These are phyloP conservation scores for Cladosporium sp. DNA, from an alignment of 2,329 filamentous ascomycete genomes.

Conservation along the genomic window DNA sequence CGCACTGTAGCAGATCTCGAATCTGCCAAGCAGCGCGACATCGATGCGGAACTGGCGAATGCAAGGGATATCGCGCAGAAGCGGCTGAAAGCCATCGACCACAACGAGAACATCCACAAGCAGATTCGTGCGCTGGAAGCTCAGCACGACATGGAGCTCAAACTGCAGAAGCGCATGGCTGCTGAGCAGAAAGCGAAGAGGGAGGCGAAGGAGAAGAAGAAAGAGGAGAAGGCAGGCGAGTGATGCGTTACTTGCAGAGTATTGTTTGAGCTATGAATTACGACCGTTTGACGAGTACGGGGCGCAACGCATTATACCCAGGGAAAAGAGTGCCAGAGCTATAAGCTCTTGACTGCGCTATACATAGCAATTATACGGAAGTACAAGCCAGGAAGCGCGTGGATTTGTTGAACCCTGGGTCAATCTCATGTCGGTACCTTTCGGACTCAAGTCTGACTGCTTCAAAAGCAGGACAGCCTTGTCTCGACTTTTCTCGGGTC, in stretches of 20 bases:
- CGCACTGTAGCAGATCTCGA: conserved; percentile 34
- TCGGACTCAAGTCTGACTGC: too few relatives aligned
- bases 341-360: not conserved
- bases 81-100: conserved; percentile 36
- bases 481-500: too few relatives aligned
- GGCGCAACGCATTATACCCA: conserved; percentile 6
- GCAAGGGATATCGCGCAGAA: conserved; percentile 30
- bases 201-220: conserved; percentile 31
- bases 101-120: conserved; percentile 40
- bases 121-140: conserved; percentile 41
- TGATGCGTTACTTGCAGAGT: not conserved
- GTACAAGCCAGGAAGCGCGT: not conserved
- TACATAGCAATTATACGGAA: not conserved
- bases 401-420: not conserved
- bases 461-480: too few relatives aligned
- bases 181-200: conserved; percentile 35
- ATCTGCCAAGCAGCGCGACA: conserved; percentile 29
- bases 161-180: conserved; percentile 40
- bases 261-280: not conserved
- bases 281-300: not conserved
- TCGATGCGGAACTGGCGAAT: conserved; percentile 26
- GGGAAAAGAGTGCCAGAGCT: not conserved
- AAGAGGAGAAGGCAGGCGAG: conserved; percentile 18
- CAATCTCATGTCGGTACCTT: too few relatives aligned
- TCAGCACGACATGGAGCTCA: conserved; percentile 43